Percentiles rank a stretch among this genome's conserved stretches.
These are phyloP conservation scores for Liriodendron chinense DNA, from an alignment of 164 flowering plant genomes.

Conservation along the genomic window DNA sequence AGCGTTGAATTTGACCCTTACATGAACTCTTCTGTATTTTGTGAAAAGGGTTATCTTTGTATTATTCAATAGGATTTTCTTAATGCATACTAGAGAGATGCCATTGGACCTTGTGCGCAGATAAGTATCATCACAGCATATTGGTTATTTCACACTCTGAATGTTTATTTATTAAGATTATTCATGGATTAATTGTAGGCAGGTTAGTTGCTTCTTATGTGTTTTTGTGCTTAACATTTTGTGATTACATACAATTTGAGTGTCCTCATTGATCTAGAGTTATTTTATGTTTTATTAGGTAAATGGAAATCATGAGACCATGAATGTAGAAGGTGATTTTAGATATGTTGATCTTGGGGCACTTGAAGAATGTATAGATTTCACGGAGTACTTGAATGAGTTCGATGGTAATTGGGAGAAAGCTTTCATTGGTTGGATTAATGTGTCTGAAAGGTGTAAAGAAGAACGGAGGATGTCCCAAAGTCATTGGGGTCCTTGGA, in stretches of 20 bases:
- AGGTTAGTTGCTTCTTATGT: too few relatives aligned
- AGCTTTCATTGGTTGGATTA: conserved; percentile 66
- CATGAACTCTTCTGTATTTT: not conserved
- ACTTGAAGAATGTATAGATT: conserved; percentile 73
- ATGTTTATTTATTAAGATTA: too few relatives aligned
- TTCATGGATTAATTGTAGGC: too few relatives aligned
- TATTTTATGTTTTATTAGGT: conserved; percentile 36
- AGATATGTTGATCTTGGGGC: conserved; percentile 82
- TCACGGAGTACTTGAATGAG: conserved; percentile 59
- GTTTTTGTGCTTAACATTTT: not conserved
- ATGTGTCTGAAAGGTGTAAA: conserved; percentile 48
- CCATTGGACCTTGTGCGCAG: too few relatives aligned
- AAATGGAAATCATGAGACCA: conserved; percentile 97
- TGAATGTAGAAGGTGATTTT: conserved; percentile 96
- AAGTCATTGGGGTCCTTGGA: conserved; percentile 69
- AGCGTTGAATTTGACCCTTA: too few relatives aligned
- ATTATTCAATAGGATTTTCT: not conserved
- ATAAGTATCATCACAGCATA: too few relatives aligned
- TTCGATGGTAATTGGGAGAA: conserved; percentile 61
- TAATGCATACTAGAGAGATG: not conserved
- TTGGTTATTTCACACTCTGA: too few relatives aligned
- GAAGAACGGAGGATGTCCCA: conserved; percentile 37
- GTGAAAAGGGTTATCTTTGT: not conserved
- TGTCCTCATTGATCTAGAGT: not conserved
- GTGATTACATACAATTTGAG: not conserved